Evolutionary conservation across 805 yeast species (phyloP), one percentile per base, ranked within the genome.

Genomic region (Kuraishia molischiana): DNA sequence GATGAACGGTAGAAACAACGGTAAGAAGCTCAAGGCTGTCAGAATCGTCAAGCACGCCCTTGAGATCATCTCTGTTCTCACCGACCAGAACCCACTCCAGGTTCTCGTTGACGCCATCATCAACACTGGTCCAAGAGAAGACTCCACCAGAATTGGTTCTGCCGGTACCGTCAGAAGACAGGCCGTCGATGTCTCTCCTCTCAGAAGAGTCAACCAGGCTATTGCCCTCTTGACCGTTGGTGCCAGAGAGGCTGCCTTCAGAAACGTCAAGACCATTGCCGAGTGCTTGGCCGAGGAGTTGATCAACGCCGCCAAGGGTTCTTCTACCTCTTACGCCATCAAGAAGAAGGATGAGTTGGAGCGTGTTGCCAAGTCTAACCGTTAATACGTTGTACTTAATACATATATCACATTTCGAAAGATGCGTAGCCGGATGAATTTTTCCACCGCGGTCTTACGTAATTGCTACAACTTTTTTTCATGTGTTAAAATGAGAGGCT

Each of bases 1-100:
- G 98, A 92, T 92, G 98, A 89, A 92, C 84, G 99, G 99, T 79
- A 90, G 97, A 80, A 92, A 92, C 94, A 92, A 94, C 84, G 99
- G 99, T 82, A 92, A 92, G 83, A 92, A 92, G 79, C 85, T 94
- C 72, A 89, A 90, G 85, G 98, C 99, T 61, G 97, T 92, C 59
- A 89, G 97, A 84, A 92, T 92, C 69, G 87, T 92, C 70, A 85
- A 94, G 80, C 98, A 92, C 81, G 90, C 99, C 59, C 76, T 92
- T 66, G 99, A 92, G 73, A 92, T 92, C 79, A 80, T 92, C 72
- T 67, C 81, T 79, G 89, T 92, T 55, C 80, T 94, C 66, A 87
- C 98, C 59, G 99, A 90, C 72, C 94, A 81, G 73, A 92, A 92
- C 95, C 99, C 99, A 66, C 70, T 92, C 71, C 99, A 92, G 79